Conservation (phyloP, 495 filamentous ascomycete genomes). For the Astrocystis sublimbata region DNA sequence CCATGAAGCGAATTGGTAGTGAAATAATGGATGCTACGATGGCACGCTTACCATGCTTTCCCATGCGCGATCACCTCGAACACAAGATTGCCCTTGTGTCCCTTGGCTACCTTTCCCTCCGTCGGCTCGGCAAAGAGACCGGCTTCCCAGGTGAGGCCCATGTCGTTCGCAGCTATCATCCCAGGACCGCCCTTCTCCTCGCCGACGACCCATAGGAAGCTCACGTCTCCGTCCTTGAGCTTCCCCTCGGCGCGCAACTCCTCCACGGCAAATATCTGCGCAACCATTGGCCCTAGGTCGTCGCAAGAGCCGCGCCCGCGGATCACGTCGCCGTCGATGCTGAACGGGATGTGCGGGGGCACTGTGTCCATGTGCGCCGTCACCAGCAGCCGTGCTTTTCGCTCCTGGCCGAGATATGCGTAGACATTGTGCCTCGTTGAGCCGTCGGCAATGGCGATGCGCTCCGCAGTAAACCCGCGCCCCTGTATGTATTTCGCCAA, state of each 20-base stretch:
- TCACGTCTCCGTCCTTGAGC: slow-evolving; percentile 46
- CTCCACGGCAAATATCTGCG: slow-evolving; percentile 58
- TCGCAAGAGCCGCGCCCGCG: slow-evolving; percentile 70
- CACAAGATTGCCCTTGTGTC: slow-evolving; percentile 70
- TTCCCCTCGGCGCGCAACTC: slow-evolving; percentile 48
- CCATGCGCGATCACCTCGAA: slow-evolving; percentile 62
- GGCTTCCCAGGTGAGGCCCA: slow-evolving; percentile 54
- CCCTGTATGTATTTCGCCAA: slow-evolving; percentile 26
- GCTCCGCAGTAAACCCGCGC: slow-evolving; percentile 34
- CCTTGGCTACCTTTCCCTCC: slow-evolving; percentile 66
- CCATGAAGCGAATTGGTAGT: not conserved
- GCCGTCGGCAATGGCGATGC: slow-evolving; percentile 29
- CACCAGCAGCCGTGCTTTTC: slow-evolving; percentile 60
- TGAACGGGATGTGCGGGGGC: slow-evolving; percentile 60
- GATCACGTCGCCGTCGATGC: slow-evolving; percentile 46
- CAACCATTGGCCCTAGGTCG: slow-evolving; percentile 68
- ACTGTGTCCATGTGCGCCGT: slow-evolving; percentile 51
- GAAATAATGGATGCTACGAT: not conserved
- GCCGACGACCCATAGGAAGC: slow-evolving; percentile 72
- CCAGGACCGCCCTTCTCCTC: slow-evolving; percentile 71
- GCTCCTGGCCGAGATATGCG: slow-evolving; percentile 57
- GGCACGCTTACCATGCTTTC: slow-evolving; percentile 50
- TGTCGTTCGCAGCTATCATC: slow-evolving; percentile 58
- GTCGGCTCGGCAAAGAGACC: slow-evolving; percentile 79
- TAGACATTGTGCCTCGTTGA: slow-evolving; percentile 64